phyloP scores from a whole-genome alignment of 2,329 filamentous ascomycete genomes.

The Hirsutella rhossiliensis region DNA sequence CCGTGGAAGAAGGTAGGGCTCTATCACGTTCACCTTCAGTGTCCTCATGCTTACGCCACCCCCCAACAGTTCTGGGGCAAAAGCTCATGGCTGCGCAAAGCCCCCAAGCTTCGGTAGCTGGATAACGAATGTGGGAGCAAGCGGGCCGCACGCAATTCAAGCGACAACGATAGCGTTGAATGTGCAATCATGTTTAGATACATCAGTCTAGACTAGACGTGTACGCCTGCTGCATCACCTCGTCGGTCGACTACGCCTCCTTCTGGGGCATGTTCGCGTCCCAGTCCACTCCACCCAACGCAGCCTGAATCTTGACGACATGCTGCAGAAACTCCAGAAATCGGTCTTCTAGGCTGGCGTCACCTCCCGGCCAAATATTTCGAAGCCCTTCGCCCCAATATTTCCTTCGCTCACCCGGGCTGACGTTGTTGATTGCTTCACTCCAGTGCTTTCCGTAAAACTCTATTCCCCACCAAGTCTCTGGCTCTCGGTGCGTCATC shows the following conservation, averaged over 20 bases:
- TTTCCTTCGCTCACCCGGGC: constrained; percentile 11
- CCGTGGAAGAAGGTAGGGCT: constrained; percentile 72
- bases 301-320: constrained; percentile 18
- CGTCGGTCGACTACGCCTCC: too few relatives aligned
- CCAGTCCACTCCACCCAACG: constrained; percentile 9
- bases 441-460: constrained; percentile 24
- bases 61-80: constrained; percentile 26
- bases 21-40: background rate
- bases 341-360: constrained; percentile 10
- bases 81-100: constrained; percentile 28
- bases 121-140: background rate
- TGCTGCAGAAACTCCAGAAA: constrained; percentile 20
- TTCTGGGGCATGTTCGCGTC: background rate
- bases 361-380: constrained; percentile 19
- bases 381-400: constrained; percentile 16
- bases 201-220: too few relatives aligned
- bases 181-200: too few relatives aligned
- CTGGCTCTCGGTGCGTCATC: constrained; percentile 6
- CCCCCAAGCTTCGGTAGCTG: constrained; percentile 10
- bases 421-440: constrained; percentile 16
- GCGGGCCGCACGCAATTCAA: too few relatives aligned
- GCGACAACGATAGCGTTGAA: too few relatives aligned
- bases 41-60: background rate
- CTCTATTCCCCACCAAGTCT: constrained; percentile 18
- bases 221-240: too few relatives aligned